A percentile compares a stretch with the other conserved stretches of the same genome.
Evolutionary conservation across 2,329 filamentous ascomycete species (phyloP).

Genomic region (Incumbomyces lentus): DNA sequence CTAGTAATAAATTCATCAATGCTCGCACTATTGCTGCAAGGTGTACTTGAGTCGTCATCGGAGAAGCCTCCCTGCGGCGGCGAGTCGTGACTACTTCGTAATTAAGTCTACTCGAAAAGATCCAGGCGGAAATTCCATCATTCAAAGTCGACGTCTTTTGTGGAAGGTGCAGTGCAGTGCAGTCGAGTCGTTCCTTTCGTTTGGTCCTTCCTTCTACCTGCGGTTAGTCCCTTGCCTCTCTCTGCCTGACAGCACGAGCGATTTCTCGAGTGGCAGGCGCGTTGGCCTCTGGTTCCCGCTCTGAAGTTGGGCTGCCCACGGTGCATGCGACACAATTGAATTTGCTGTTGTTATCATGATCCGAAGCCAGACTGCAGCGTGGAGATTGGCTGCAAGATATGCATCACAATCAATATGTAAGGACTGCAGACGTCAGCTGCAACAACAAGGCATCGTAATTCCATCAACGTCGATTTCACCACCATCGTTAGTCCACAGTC

Average conservation of each 20-base stretch:
- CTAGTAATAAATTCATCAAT: too few species aligned
- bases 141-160: too few species aligned
- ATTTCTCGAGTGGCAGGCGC: background rate
- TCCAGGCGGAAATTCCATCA: too few species aligned
- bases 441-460: constrained; percentile 7
- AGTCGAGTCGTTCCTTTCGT: background rate
- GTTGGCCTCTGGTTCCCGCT: too few species aligned
- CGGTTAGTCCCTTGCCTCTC: too few species aligned
- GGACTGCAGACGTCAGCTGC: constrained; percentile 18
- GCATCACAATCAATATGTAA: constrained; percentile 30
- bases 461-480: constrained; percentile 4
- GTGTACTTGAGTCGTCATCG: background rate
- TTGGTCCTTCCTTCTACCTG: background rate
- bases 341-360: too few species aligned
- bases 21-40: background rate
- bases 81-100: background rate
- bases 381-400: constrained; percentile 50
- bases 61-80: background rate
- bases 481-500: background rate
- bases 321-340: too few species aligned
- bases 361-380: constrained; percentile 54
- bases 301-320: too few species aligned
- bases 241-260: background rate
- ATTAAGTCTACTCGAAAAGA: background rate
- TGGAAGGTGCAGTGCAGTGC: too few species aligned